A percentile compares a stretch with the other conserved stretches of the same genome.
Conservation (phyloP, 768 basidiomycete species). For the Lactarius vividus region DNA sequence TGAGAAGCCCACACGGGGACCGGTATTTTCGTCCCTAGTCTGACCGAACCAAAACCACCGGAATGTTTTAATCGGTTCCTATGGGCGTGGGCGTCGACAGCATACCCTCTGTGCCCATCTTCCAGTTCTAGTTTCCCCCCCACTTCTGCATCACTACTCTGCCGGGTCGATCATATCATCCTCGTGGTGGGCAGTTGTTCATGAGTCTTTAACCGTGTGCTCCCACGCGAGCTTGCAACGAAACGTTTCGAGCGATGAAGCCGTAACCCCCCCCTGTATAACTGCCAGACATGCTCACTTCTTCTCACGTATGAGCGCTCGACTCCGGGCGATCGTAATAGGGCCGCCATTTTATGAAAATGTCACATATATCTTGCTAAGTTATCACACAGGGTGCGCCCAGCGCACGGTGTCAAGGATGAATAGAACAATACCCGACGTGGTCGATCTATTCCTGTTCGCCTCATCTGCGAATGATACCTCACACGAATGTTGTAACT, state of each 20-base stretch:
- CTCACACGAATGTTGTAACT: not conserved
- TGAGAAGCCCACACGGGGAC: not conserved
- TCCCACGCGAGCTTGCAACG: not conserved
- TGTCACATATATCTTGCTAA: not conserved
- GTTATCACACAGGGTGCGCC: not conserved
- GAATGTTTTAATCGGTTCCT: not conserved
- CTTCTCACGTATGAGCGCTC: slow-evolving; percentile 4
- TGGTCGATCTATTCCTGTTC: not conserved
- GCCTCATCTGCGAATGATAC: not conserved
- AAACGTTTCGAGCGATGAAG: not conserved
- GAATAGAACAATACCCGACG: not conserved
- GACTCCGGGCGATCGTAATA: not conserved
- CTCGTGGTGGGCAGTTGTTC: not conserved
- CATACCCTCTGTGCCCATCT: not conserved
- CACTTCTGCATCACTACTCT: not conserved
- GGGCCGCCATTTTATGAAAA: not conserved
- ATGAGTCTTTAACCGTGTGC: not conserved
- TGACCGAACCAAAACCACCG: not conserved
- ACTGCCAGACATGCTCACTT: not conserved
- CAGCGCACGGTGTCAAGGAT: not conserved
- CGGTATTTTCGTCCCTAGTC: not conserved
- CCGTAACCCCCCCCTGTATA: not conserved
- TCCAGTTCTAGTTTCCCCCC: not conserved
- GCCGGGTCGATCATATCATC: not conserved
- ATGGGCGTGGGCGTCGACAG: not conserved